Base-by-base conservation (phyloP, 1,284 basidiomycete species). In the Vanrija humicola region DNA sequence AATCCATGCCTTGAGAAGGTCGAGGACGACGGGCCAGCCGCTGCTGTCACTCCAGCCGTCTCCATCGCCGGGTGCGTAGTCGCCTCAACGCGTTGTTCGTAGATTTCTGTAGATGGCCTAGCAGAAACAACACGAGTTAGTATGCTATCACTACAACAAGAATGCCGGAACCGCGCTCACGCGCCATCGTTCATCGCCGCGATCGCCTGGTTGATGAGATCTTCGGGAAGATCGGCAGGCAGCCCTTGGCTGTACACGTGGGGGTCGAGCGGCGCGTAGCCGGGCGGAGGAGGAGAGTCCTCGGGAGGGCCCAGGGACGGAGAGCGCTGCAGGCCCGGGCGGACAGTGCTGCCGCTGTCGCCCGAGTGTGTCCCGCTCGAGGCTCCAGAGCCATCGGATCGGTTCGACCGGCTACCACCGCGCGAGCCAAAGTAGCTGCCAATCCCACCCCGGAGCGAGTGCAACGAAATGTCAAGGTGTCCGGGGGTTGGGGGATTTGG, bases 401-500 rank as follows among this genome's bases (percentile, higher is more conserved):
- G 34, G 34, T 34, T 34, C 34, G 34, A 34, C 9, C 34, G 34
- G 12, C 12, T 34, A 34, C 34, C 34, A 12, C 34, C 34, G 34
- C 34, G n/a, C 14, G 7, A 38, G 49, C 25, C 65, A 53, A 76
- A 77, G 55, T 73, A 74, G 46, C 64, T 64, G 48, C 62, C 54
- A 23, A 59, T 55, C 19, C 59, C 54, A 26, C 56, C 63, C 6
- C 69, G 61, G 1, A 77, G 58, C 4, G 72, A 72, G 43, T 80
- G 79, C 43, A 82, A 64, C 14, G 78, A 79, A 46, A 82, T 82
- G 56, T 82, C 81, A 6, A 81, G 68, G 23, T 78, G 64, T 54
- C 81, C 79, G 0, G 81, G 81, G 25, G 81, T 82, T 0, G 81
- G 81, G 14, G 81, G 81, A 61, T 82, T 82, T 56, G 79, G 78